Evolutionary conservation across 2,329 filamentous ascomycete species (phyloP).

Genomic region (Penicillium sp.): DNA sequence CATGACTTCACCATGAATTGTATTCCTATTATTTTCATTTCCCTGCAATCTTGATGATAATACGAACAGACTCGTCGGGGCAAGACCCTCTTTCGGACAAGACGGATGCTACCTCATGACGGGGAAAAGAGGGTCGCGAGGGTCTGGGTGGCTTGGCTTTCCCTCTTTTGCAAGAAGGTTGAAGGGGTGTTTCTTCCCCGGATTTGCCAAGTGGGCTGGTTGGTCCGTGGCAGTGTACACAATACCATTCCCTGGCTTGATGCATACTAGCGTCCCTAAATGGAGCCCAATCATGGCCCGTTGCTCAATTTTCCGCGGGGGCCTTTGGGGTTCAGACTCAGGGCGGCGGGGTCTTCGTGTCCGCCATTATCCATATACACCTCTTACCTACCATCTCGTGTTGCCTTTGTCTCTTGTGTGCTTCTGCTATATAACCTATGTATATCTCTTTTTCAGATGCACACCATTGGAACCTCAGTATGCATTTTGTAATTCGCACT

Average conservation of each 20-base stretch:
- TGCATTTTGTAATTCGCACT: neutral
- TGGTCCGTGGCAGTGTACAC: neutral
- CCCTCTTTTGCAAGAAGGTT: neutral
- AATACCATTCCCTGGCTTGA: neutral
- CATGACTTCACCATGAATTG: neutral
- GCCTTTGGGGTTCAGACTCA: neutral
- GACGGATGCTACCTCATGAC: constrained; percentile 4
- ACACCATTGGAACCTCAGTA: neutral
- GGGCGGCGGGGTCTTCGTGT: neutral
- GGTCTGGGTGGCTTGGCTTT: neutral
- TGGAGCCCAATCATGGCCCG: neutral
- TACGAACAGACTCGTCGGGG: neutral
- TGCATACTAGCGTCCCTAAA: neutral
- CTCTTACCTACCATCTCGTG: neutral
- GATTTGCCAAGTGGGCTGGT: constrained; percentile 1
- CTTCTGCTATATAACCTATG: neutral
- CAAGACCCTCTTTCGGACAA: constrained; percentile 1
- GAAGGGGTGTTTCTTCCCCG: neutral
- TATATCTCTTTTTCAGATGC: neutral
- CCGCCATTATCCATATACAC: neutral
- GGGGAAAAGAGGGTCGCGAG: neutral
- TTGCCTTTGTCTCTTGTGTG: neutral
- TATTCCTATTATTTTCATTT: neutral
- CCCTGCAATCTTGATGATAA: neutral
- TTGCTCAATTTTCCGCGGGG: neutral